Percentiles rank a stretch among this genome's conserved stretches.
Evolutionary conservation across 306 rosid species (phyloP).

Genomic region (Inga laurina): DNA sequence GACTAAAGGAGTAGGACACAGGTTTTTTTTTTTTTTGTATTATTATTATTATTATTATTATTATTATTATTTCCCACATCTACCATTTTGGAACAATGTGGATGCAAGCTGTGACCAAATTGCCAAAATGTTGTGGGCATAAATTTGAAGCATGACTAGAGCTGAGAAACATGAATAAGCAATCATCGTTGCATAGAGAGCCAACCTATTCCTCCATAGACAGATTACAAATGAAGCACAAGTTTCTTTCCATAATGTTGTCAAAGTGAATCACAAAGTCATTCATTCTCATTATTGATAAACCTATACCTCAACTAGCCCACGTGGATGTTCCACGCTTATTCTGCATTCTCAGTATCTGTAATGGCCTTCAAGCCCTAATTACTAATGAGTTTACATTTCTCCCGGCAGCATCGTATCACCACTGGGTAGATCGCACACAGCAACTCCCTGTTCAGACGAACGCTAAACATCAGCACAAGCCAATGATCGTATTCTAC

Average conservation of each 20-base stretch:
- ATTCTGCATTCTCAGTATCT: constrained; percentile 33
- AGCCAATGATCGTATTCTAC: not conserved
- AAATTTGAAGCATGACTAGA: not conserved
- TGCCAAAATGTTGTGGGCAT: too few species aligned
- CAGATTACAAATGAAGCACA: not conserved
- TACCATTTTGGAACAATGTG: too few species aligned
- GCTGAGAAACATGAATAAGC: not conserved
- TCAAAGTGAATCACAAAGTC: not conserved
- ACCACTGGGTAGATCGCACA: constrained; percentile 91
- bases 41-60: too few species aligned
- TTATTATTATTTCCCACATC: too few species aligned
- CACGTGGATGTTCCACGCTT: constrained; percentile 15
- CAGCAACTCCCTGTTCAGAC: constrained; percentile 66
- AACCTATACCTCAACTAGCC: not conserved
- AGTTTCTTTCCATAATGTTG: not conserved
- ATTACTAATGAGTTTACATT: constrained; percentile 48
- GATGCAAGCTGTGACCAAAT: too few species aligned
- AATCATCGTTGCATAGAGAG: not conserved
- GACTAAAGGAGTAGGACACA: too few species aligned
- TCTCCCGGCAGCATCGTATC: constrained; percentile 99
- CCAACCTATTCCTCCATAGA: not conserved
- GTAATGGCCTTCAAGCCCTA: constrained; percentile 11
- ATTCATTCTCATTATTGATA: constrained; percentile 12
- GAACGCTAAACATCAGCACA: not conserved
- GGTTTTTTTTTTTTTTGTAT: too few species aligned